phyloP scores from a whole-genome alignment of 192 early-diverging fungal species.

The Rhizophagus sp. region DNA sequence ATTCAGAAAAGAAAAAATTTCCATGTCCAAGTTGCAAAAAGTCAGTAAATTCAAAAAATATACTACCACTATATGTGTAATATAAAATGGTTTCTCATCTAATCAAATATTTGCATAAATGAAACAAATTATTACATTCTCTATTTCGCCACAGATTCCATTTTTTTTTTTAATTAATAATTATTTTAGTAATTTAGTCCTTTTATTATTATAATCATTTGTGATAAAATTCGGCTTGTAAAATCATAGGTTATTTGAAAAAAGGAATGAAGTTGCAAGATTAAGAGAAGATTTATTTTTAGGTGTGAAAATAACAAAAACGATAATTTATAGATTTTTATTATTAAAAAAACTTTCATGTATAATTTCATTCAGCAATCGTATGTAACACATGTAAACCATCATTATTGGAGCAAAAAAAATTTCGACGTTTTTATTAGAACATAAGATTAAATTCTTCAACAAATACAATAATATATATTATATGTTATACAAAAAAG shows the following conservation, averaged over 20 bases:
- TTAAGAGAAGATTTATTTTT: not conserved
- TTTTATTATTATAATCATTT: too few species aligned
- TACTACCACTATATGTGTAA: constrained; percentile 16
- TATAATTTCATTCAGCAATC: not conserved
- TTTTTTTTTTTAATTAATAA: not conserved
- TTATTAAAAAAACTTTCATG: not conserved
- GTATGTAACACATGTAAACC: too few species aligned
- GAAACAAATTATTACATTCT: not conserved
- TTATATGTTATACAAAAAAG: not conserved
- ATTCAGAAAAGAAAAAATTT: not conserved
- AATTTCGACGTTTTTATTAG: not conserved
- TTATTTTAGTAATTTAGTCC: not conserved
- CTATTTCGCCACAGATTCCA: too few species aligned
- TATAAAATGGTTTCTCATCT: not conserved
- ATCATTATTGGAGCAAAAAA: not conserved
- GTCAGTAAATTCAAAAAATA: not conserved
- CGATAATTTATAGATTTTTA: not conserved
- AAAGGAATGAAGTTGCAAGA: not conserved
- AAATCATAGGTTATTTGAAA: not conserved
- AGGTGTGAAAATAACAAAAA: not conserved
- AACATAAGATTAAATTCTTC: not conserved
- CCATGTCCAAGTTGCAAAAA: constrained; percentile 1
- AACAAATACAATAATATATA: too few species aligned
- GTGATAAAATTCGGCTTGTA: too few species aligned
- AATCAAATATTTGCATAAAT: not conserved